phyloP scores from a whole-genome alignment of 176 grass and related monocot species.

The Avena eriantha region DNA sequence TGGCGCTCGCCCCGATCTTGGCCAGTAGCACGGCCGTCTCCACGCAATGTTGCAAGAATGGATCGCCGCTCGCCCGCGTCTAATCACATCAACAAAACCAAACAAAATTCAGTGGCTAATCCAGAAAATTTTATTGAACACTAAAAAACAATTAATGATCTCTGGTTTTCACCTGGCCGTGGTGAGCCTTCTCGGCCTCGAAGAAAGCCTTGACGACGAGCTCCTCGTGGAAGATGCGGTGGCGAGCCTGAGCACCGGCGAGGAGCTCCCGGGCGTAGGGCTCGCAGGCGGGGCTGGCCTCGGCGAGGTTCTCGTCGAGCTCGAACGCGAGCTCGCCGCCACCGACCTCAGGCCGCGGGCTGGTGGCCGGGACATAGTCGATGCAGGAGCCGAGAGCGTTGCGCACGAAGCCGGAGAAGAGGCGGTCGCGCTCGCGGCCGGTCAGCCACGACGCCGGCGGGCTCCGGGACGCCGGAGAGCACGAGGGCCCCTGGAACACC shows the following conservation, averaged over 20 bases:
- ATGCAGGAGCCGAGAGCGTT: slow-evolving; percentile 77
- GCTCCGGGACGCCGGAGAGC: slow-evolving; percentile 65
- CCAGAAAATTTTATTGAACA: not conserved
- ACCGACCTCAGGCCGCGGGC: slow-evolving; percentile 42
- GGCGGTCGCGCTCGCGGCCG: slow-evolving; percentile 58
- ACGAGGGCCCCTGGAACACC: slow-evolving; percentile 62
- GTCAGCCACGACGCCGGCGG: slow-evolving; percentile 59
- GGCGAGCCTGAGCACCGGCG: slow-evolving; percentile 67
- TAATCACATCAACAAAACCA: slow-evolving; percentile 44
- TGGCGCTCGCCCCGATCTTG: slow-evolving; percentile 68
- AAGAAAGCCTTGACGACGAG: slow-evolving; percentile 87
- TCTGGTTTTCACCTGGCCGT: slow-evolving; percentile 60
- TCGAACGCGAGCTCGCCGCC: slow-evolving; percentile 64
- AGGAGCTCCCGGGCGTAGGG: slow-evolving; percentile 72
- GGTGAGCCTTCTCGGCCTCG: slow-evolving; percentile 91
- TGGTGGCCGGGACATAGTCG: slow-evolving; percentile 63
- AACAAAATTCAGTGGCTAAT: slow-evolving; percentile 27
- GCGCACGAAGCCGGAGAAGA: slow-evolving; percentile 75
- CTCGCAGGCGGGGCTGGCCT: slow-evolving; percentile 56
- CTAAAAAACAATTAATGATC: not conserved
- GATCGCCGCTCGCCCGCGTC: slow-evolving; percentile 85
- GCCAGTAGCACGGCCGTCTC: slow-evolving; percentile 87
- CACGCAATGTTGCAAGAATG: slow-evolving; percentile 89
- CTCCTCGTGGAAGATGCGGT: slow-evolving; percentile 93
- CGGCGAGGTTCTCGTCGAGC: slow-evolving; percentile 60